Percentiles rank a stretch among this genome's conserved stretches.
Conservation (phyloP, 345 rosid species). For the Sisymbrium altissimum region DNA sequence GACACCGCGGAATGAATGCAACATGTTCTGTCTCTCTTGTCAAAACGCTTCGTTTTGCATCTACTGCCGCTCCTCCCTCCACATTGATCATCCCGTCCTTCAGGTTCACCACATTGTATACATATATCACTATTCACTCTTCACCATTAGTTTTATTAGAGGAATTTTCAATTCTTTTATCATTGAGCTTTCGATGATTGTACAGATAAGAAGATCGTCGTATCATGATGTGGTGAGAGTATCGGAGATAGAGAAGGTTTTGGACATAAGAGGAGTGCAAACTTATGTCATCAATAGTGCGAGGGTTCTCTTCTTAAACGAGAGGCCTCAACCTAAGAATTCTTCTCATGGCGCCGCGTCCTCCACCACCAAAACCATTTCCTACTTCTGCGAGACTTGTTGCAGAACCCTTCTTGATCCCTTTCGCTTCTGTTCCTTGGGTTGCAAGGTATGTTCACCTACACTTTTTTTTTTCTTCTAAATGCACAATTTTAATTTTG, state of each 20-base stretch:
- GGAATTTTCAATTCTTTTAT: neutral
- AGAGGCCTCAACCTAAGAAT: conserved; percentile 57
- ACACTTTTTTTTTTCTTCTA: neutral
- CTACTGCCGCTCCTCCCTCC: conserved; percentile 77
- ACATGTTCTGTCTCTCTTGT: conserved; percentile 87
- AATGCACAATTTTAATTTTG: neutral
- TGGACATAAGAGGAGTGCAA: conserved; percentile 82
- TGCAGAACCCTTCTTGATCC: conserved; percentile 78
- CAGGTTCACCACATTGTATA: conserved; percentile 46
- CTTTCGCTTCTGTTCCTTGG: conserved; percentile 89
- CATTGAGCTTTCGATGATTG: neutral
- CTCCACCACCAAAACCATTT: conserved; percentile 38
- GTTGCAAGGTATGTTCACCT: conserved; percentile 66
- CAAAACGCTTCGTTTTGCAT: conserved; percentile 61
- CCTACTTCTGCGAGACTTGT: conserved; percentile 76
- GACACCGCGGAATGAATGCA: conserved; percentile 72
- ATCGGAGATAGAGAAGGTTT: conserved; percentile 62
- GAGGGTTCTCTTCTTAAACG: conserved; percentile 72
- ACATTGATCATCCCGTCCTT: conserved; percentile 72
- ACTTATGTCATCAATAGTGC: conserved; percentile 93
- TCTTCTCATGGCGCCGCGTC: conserved; percentile 19
- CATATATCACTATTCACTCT: neutral
- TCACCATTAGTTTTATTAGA: conserved; percentile 4
- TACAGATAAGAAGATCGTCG: conserved; percentile 80
- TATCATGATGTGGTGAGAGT: conserved; percentile 92